Conservation (phyloP, 371 early-diverging fungal species). For the Smittium mucronatum region DNA sequence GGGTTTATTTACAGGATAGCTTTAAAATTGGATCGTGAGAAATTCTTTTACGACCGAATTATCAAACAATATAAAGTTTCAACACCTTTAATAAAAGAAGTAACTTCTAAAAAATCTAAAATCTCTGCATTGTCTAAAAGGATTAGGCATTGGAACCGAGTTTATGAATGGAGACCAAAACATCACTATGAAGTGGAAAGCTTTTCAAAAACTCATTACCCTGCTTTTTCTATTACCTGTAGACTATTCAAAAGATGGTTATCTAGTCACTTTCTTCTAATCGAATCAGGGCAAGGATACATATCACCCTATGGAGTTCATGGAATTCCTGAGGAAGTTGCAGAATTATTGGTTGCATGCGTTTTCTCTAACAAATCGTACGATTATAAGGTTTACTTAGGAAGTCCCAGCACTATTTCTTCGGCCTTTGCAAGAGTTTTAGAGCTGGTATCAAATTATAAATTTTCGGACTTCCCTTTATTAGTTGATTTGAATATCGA, state of each 20-base stretch:
- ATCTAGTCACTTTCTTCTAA: slow-evolving; percentile 53
- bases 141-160: slow-evolving; percentile 27
- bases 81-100: neutral
- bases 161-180: slow-evolving; percentile 39
- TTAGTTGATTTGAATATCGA: slow-evolving; percentile 49
- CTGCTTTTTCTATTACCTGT: slow-evolving; percentile 52
- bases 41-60: neutral
- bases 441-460: slow-evolving; percentile 51
- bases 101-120: neutral
- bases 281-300: neutral
- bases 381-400: slow-evolving; percentile 6
- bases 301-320: slow-evolving; percentile 15
- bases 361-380: slow-evolving; percentile 18
- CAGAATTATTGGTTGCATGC: slow-evolving; percentile 34
- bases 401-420: slow-evolving; percentile 38
- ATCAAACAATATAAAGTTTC: neutral
- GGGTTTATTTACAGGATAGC: slow-evolving; percentile 2
- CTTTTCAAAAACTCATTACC: slow-evolving; percentile 46
- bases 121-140: neutral
- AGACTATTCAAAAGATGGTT: slow-evolving; percentile 82
- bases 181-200: slow-evolving; percentile 56
- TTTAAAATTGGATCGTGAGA: slow-evolving; percentile 9
- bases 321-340: slow-evolving; percentile 46
- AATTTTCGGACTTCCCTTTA: slow-evolving; percentile 58
- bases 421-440: slow-evolving; percentile 64